These are phyloP conservation scores for Jackrogersella multiformis DNA, from an alignment of 495 filamentous ascomycete species.

Conservation along the genomic window DNA sequence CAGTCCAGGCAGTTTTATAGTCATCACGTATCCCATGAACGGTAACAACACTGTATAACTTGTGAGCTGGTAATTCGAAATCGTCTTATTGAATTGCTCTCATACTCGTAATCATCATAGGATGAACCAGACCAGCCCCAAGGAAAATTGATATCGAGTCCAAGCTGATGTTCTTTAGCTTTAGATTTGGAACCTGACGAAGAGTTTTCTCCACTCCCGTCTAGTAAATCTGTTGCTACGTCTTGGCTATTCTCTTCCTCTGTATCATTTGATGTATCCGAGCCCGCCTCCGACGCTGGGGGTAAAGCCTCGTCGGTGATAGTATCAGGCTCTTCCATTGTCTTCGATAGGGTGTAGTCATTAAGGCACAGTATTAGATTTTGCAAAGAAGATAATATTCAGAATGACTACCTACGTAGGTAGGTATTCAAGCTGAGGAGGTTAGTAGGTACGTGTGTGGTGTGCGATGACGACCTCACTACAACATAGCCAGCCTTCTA, in stretches of 20 bases:
- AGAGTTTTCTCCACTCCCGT: background rate
- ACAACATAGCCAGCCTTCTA: too few relatives aligned
- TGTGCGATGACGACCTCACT: too few relatives aligned
- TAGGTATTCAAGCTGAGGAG: background rate
- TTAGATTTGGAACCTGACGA: background rate
- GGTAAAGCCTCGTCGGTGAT: background rate
- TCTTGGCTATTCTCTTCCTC: background rate
- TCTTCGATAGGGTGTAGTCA: background rate
- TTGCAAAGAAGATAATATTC: too few relatives aligned
- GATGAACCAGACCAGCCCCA: background rate
- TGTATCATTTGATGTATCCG: background rate
- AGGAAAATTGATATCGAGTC: conserved; percentile 1
- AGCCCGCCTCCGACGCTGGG: background rate
- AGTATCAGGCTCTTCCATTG: background rate
- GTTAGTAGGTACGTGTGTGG: too few relatives aligned
- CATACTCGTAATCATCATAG: conserved; percentile 2
- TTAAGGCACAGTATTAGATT: background rate
- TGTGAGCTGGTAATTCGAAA: background rate
- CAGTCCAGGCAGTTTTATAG: conserved; percentile 17
- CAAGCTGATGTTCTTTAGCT: background rate
- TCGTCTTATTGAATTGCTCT: background rate
- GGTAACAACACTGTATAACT: conserved; percentile 15
- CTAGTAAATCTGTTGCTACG: background rate
- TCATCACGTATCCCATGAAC: conserved; percentile 32
- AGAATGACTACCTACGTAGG: too few relatives aligned